These are phyloP conservation scores for Fragilaria crotonensis DNA, from an alignment of 108 stramenopile genomes.

Conservation along the genomic window DNA sequence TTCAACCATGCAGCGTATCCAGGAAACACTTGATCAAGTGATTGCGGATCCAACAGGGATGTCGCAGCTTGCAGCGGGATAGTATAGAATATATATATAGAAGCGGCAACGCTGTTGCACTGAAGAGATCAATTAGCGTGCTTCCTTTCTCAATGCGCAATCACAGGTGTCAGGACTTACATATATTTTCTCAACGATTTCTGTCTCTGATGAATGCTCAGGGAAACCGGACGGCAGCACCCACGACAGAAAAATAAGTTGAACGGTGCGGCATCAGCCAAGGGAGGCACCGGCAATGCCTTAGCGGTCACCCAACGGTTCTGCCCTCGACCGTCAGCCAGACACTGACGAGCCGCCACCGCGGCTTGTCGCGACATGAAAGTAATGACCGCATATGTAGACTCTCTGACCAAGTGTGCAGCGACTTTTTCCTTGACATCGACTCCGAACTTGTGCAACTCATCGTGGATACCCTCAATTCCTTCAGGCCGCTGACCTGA, in stretches of 20 bases:
- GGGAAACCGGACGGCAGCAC: constrained; percentile 82
- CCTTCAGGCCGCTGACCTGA: background rate
- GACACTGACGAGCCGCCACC: constrained; percentile 72
- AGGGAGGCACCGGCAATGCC: constrained; percentile 67
- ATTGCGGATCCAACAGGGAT: constrained; percentile 35
- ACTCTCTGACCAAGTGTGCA: constrained; percentile 53
- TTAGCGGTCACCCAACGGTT: constrained; percentile 55
- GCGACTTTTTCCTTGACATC: constrained; percentile 13
- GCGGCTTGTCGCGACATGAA: constrained; percentile 85
- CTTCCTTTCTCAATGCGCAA: background rate
- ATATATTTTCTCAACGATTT: constrained; percentile 48
- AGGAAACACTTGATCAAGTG: constrained; percentile 37
- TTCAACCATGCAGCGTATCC: constrained; percentile 28
- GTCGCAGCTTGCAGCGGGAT: constrained; percentile 49
- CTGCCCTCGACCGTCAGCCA: constrained; percentile 72
- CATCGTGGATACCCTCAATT: background rate
- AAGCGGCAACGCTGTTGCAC: constrained; percentile 1
- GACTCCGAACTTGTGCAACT: too few relatives aligned
- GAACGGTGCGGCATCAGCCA: constrained; percentile 78
- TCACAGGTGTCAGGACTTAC: constrained; percentile 25
- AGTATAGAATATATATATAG: constrained; percentile 75
- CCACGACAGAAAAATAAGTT: constrained; percentile 68
- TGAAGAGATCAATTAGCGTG: background rate
- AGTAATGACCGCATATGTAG: constrained; percentile 82
- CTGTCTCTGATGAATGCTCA: constrained; percentile 70